Base-by-base conservation (phyloP, 164 flowering plant species). In the Houttuynia cordata region DNA sequence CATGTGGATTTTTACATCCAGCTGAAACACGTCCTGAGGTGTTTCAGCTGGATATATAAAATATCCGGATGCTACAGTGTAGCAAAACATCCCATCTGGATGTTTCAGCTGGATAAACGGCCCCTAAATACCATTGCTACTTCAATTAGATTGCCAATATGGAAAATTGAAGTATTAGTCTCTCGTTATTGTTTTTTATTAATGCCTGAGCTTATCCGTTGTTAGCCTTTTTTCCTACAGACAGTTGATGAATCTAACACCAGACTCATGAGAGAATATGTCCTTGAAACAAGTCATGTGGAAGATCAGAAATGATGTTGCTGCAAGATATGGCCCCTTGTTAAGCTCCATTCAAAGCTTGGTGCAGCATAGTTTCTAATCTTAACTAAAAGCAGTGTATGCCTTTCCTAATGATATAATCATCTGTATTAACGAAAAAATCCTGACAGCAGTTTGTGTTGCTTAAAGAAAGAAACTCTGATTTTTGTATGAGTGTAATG, bases 181-280 rank as follows among this genome's bases (percentile, higher is more conserved):
- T 54, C 8, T 20, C 24, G 12, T 20, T 40, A 39, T 49, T 12
- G 10, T 18, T 19, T 40, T 7, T 58, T 5, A 10, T 14, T 2
- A n/a, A 45, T 8, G 37, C 10, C 49, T 21, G 23, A 25, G 10
- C 40, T 41, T 21, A 40, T 10, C 17, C 9, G 22, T 23, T 53
- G 15, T 53, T n/a, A n/a, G 30, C 23, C 18, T 52, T 53, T 0
- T 40, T 20, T 59, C 55, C 58, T 71, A 76, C 82, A 88, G 92
- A 79, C 76, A 84, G 87, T 75, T 24, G 81, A 83, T 58, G 92
- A 86, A 24, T 76, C 80, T 19, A 88, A 91, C 75, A 88, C 97
- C 34, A 82, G 68, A 58, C 67, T 79, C 41, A 87, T 91, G 97
- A 76, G 91, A 69, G 91, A 87, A n/a, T 91, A 86, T 60, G 84